Conservation (phyloP, 345 rosid genomes). For the Syzygium jambos region DNA sequence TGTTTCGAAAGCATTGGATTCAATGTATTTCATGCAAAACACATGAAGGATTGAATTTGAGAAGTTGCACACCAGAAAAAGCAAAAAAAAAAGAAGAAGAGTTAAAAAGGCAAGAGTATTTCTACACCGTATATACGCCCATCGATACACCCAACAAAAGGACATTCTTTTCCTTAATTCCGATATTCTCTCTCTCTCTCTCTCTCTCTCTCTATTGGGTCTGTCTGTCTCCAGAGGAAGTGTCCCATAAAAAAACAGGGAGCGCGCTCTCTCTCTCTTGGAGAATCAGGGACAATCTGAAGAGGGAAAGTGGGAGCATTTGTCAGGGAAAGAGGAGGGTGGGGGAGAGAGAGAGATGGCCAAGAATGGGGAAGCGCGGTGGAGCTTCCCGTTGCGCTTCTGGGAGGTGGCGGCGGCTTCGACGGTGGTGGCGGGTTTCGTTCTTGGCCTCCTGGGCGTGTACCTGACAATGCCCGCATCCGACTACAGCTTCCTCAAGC, state of each 20-base stretch:
- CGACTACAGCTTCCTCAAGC: constrained; percentile 89
- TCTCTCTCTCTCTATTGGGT: neutral
- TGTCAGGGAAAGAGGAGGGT: neutral
- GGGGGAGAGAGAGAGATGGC: constrained; percentile 8
- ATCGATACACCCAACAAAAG: neutral
- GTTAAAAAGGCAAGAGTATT: neutral
- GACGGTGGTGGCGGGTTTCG: constrained; percentile 49
- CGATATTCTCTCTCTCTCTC: neutral
- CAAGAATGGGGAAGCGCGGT: neutral
- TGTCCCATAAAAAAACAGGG: neutral
- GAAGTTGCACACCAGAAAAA: neutral
- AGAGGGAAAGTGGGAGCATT: neutral
- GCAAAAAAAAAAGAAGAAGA: neutral
- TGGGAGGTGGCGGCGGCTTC: constrained; percentile 59
- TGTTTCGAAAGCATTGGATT: neutral
- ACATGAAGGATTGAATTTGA: neutral
- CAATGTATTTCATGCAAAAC: neutral
- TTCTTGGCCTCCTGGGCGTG: constrained; percentile 43
- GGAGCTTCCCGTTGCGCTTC: constrained; percentile 32
- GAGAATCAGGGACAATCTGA: neutral
- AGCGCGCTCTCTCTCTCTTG: neutral
- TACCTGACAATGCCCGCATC: constrained; percentile 83
- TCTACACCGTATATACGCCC: neutral
- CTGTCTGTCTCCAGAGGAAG: neutral
- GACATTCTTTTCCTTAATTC: neutral